Evolutionary conservation across 2,329 filamentous ascomycete species (phyloP).

Genomic region (Aspergillus sojae): DNA sequence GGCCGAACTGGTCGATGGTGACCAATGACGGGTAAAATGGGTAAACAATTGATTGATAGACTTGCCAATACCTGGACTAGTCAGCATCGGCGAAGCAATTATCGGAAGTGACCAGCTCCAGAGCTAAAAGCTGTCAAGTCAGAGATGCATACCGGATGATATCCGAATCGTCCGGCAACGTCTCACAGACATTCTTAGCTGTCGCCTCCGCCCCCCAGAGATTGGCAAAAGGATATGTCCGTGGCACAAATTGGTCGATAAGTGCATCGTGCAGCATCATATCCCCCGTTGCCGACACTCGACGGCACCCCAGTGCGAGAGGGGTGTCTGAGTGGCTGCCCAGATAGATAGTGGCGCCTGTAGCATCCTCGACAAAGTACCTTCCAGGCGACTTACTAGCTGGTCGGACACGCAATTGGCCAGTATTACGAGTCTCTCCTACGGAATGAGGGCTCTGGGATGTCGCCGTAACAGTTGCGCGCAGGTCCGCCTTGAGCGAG

Average conservation of each 20-base stretch:
- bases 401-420: neutral
- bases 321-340: constrained; percentile 26
- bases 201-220: constrained; percentile 24
- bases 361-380: constrained; percentile 25
- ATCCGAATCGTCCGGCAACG: constrained; percentile 26
- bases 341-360: constrained; percentile 26
- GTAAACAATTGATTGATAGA: constrained; percentile 21
- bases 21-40: constrained; percentile 26
- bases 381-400: constrained; percentile 20
- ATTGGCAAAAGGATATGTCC: constrained; percentile 27
- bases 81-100: neutral
- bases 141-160: constrained; percentile 21
- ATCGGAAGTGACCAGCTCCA: neutral
- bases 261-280: constrained; percentile 14
- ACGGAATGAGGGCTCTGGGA: neutral
- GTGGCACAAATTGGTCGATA: constrained; percentile 24
- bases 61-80: constrained; percentile 22
- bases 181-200: constrained; percentile 21
- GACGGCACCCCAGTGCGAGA: constrained; percentile 20
- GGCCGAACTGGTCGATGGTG: constrained; percentile 16
- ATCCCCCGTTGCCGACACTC: constrained; percentile 10
- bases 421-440: neutral
- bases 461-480: neutral
- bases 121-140: neutral
- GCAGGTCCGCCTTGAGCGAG: constrained; percentile 24